A percentile compares a stretch with the other conserved stretches of the same genome.
Evolutionary conservation across 1,139 yeast genomes (phyloP).

Genomic region (Meyerozyma smithsonii): DNA sequence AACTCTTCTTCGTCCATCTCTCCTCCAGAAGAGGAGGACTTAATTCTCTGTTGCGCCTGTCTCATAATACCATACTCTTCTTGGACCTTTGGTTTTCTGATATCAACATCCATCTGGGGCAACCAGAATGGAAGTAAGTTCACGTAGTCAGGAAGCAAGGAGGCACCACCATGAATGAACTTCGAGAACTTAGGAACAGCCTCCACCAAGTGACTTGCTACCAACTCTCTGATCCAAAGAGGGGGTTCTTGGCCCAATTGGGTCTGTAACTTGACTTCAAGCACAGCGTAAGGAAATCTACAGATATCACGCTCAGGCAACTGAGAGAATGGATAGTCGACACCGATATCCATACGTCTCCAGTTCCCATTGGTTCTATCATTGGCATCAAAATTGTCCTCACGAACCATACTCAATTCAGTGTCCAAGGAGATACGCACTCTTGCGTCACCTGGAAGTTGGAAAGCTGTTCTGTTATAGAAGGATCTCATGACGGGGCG

Average conservation of each 20-base stretch:
- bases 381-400: conserved; percentile 89
- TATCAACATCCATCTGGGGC: conserved; percentile 97
- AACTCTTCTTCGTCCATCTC: conserved; percentile 45
- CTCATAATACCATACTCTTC: conserved; percentile 56
- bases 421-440: conserved; percentile 97
- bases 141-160: conserved; percentile 76
- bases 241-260: conserved; percentile 99
- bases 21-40: conserved; percentile 44
- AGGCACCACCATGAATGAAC: conserved; percentile 93
- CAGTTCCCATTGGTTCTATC: conserved; percentile 91
- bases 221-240: conserved; percentile 90
- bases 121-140: conserved; percentile 91
- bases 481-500: conserved; percentile 95
- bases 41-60: conserved; percentile 21
- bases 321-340: conserved; percentile 90
- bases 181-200: conserved; percentile 97
- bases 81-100: conserved; percentile 77
- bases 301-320: conserved; percentile 80
- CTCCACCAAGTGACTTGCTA: conserved; percentile 88
- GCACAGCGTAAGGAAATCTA: conserved; percentile 93
- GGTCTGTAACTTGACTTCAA: conserved; percentile 94
- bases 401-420: conserved; percentile 92
- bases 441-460: conserved; percentile 97
- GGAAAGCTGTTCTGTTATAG: conserved; percentile 97
- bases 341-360: conserved; percentile 98